Percentiles rank a stretch among this genome's conserved stretches.
These are phyloP conservation scores for Trichoderma harzianum DNA, from an alignment of 2,329 filamentous ascomycete genomes.

Conservation along the genomic window DNA sequence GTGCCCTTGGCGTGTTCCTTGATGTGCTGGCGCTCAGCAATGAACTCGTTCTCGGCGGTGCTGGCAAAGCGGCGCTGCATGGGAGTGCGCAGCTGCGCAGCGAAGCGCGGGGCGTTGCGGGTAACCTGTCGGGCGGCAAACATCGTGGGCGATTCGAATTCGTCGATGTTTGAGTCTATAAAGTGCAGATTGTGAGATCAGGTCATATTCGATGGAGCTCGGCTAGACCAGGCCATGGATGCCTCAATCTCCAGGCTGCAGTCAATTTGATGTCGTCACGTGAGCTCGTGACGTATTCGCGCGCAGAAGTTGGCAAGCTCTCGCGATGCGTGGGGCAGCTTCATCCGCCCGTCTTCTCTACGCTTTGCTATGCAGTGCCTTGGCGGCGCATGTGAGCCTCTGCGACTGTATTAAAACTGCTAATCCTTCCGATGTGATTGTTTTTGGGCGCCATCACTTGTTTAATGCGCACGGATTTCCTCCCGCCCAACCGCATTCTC, in stretches of 20 bases:
- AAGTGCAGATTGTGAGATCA: conserved; percentile 33
- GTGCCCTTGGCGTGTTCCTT: conserved; percentile 85
- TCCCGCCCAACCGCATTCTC: neutral
- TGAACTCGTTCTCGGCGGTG: conserved; percentile 83
- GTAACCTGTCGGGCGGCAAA: conserved; percentile 59
- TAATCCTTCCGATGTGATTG: neutral
- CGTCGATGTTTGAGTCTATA: conserved; percentile 26
- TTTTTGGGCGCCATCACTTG: neutral
- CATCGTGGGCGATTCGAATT: conserved; percentile 46
- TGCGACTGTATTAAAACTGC: neutral
- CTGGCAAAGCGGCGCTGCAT: conserved; percentile 71
- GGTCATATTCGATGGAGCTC: conserved; percentile 34
- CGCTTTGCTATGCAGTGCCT: neutral
- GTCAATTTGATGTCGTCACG: conserved; percentile 24
- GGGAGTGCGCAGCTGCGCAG: conserved; percentile 56
- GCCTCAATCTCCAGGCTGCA: conserved; percentile 33
- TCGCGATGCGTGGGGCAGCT: neutral
- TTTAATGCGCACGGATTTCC: neutral
- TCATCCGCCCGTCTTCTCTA: neutral
- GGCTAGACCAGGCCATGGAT: conserved; percentile 30
- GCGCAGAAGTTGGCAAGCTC: neutral
- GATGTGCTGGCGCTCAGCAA: conserved; percentile 84
- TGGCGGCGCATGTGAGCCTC: neutral
- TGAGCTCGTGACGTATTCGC: conserved; percentile 30
- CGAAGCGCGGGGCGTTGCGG: conserved; percentile 61